Percentiles rank a stretch among this genome's conserved stretches.
Conservation (phyloP, 129 eudicot genomes). For the Flaveria trinervia region DNA sequence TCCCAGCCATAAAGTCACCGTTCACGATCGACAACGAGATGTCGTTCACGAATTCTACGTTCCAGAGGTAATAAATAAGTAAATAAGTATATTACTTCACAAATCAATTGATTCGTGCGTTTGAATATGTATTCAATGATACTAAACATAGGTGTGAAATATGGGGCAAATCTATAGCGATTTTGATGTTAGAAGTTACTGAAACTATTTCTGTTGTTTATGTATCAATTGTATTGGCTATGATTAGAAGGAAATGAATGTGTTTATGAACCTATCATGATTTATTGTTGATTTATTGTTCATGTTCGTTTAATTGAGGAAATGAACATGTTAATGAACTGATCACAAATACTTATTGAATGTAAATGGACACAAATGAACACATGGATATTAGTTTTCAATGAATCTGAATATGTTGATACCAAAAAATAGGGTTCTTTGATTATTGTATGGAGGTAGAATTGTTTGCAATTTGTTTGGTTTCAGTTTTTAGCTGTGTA, state of each 20-base stretch:
- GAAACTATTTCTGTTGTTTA: background rate
- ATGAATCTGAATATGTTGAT: background rate
- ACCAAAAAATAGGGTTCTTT: slow-evolving; percentile 13
- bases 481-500: slow-evolving; percentile 1
- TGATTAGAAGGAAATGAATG: background rate
- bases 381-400: too few relatives aligned
- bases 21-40: slow-evolving; percentile 81
- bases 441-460: background rate
- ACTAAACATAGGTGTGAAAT: too few relatives aligned
- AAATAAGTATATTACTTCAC: background rate
- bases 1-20: slow-evolving; percentile 81
- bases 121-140: too few relatives aligned
- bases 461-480: background rate
- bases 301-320: too few relatives aligned
- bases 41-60: slow-evolving; percentile 77
- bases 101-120: too few relatives aligned
- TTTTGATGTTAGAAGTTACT: background rate
- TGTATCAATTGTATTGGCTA: background rate
- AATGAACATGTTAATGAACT: too few relatives aligned
- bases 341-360: too few relatives aligned
- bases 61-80: slow-evolving; percentile 65
- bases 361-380: too few relatives aligned
- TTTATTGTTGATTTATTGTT: too few relatives aligned
- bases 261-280: too few relatives aligned
- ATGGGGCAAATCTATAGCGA: background rate